A percentile compares a stretch with the other conserved stretches of the same genome.
Conservation (phyloP, 805 yeast species). For the Brettanomyces sp. region DNA sequence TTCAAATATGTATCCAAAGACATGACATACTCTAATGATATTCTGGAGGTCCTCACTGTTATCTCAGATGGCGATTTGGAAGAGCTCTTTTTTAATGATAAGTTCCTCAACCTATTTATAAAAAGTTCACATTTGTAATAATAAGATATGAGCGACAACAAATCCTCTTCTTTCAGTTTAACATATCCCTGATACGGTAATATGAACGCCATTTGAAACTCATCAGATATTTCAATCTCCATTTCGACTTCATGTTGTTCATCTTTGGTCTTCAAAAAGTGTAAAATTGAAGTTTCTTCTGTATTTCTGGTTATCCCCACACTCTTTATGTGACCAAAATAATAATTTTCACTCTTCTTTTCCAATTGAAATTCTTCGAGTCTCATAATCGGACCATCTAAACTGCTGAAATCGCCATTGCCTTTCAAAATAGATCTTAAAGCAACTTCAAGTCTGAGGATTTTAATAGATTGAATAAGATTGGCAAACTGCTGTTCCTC, state of each 20-base stretch:
- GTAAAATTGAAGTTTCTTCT: neutral
- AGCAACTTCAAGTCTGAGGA: constrained; percentile 31
- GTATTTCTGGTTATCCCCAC: constrained; percentile 19
- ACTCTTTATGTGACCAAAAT: constrained; percentile 39
- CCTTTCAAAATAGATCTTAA: constrained; percentile 36
- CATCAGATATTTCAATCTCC: constrained; percentile 30
- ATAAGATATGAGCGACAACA: neutral
- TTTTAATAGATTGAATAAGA: constrained; percentile 29
- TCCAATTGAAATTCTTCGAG: constrained; percentile 28
- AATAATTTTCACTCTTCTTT: constrained; percentile 31
- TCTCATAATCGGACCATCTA: constrained; percentile 21
- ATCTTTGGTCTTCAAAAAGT: constrained; percentile 3
- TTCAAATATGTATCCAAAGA: neutral
- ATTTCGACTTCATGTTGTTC: constrained; percentile 43
- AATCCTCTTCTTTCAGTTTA: constrained; percentile 4
- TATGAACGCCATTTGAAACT: constrained; percentile 28
- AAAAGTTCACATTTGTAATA: neutral
- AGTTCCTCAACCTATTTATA: neutral
- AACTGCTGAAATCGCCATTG: constrained; percentile 33
- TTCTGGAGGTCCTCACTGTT: neutral
- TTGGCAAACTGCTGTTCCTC: constrained; percentile 14
- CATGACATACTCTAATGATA: neutral
- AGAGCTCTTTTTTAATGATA: no score
- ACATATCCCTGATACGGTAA: constrained; percentile 33
- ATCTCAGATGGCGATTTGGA: neutral